Evolutionary conservation across 805 yeast genomes (phyloP).

Genomic region (Sugiyamaella lignohabitans): DNA sequence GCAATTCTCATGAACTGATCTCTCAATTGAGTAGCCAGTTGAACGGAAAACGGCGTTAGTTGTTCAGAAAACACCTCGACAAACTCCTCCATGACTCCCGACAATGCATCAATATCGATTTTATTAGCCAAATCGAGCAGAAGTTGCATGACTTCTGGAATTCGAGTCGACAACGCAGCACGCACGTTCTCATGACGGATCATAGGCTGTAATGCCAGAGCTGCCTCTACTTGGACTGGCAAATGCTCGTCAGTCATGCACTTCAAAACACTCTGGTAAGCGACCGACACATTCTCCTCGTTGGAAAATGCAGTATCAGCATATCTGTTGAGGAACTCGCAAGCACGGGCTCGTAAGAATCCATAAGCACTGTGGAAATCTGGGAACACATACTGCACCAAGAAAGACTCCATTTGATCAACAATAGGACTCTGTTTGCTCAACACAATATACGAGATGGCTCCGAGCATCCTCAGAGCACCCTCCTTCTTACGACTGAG

Average conservation of each 20-base stretch:
- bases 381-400: conserved; percentile 62
- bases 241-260: conserved; percentile 46
- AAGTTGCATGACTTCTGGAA: conserved; percentile 77
- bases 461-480: conserved; percentile 68
- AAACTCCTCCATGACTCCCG: conserved; percentile 91
- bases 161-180: conserved; percentile 58
- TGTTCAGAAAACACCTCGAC: conserved; percentile 85
- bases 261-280: conserved; percentile 31
- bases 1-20: conserved; percentile 70
- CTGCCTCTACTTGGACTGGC: conserved; percentile 79
- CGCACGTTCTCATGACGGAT: conserved; percentile 58
- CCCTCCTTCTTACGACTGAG: conserved; percentile 68
- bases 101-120: conserved; percentile 79
- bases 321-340: conserved; percentile 46
- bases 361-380: conserved; percentile 53
- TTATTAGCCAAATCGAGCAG: conserved; percentile 67
- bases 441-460: conserved; percentile 52
- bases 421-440: conserved; percentile 50
- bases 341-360: conserved; percentile 62
- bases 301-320: conserved; percentile 54
- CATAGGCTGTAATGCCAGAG: conserved; percentile 78
- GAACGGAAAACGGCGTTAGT: conserved; percentile 84
- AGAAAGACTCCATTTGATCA: conserved; percentile 61
- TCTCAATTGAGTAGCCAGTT: conserved; percentile 47
- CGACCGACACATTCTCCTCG: conserved; percentile 62